Percentiles rank a stretch among this genome's conserved stretches.
Conservation (phyloP, 2,329 filamentous ascomycete genomes). For the Lecanicillium sp. region DNA sequence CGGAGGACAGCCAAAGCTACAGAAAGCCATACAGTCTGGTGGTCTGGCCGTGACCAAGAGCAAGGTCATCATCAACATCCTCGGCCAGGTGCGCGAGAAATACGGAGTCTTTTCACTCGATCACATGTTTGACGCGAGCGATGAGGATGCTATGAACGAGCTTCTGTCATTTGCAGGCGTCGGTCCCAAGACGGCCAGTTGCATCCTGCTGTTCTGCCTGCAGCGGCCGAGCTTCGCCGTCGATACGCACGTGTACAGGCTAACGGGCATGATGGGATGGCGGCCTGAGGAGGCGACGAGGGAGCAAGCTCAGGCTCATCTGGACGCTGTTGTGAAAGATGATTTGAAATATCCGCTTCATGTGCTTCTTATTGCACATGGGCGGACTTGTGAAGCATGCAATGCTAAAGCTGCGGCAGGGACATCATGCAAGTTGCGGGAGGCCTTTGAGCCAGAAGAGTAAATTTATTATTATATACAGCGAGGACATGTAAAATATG, state of each 20-base stretch:
- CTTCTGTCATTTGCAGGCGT: constrained; percentile 45
- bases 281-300: constrained; percentile 33
- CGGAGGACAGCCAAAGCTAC: constrained; percentile 34
- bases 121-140: constrained; percentile 36
- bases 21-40: constrained; percentile 62
- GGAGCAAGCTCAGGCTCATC: constrained; percentile 43
- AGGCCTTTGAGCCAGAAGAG: constrained; percentile 1
- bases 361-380: constrained; percentile 43
- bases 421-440: constrained; percentile 3
- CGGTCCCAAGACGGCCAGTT: constrained; percentile 49
- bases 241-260: constrained; percentile 47
- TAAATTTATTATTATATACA: too few relatives aligned
- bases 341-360: constrained; percentile 46
- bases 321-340: constrained; percentile 42
- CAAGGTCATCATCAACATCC: constrained; percentile 62
- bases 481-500: neutral
- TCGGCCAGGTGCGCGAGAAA: constrained; percentile 53
- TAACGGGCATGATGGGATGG: constrained; percentile 45
- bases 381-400: constrained; percentile 40
- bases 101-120: constrained; percentile 42
- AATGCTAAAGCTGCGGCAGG: constrained; percentile 23
- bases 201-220: constrained; percentile 47
- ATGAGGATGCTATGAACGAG: constrained; percentile 45
- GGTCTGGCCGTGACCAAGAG: constrained; percentile 69
- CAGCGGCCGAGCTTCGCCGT: constrained; percentile 43